Evolutionary conservation across 2,329 filamentous ascomycete species (phyloP).

Genomic region (Pseudophaeomoniella oleicola): DNA sequence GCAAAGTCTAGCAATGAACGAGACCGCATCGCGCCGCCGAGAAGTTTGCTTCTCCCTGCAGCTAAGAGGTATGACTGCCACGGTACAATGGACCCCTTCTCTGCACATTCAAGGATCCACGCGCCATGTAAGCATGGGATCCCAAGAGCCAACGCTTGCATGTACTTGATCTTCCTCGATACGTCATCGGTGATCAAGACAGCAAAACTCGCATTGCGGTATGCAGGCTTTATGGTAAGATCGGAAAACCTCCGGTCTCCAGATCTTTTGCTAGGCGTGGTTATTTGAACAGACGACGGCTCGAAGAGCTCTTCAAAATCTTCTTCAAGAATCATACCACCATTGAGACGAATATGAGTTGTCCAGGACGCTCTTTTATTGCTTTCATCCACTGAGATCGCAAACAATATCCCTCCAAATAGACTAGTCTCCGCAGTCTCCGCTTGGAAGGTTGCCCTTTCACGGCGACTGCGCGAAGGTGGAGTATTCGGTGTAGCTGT

Average conservation of each 20-base stretch:
- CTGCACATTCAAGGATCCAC: conserved; percentile 65
- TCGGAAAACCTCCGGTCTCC: conserved; percentile 10
- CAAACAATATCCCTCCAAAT: conserved; percentile 76
- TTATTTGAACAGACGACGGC: conserved; percentile 15
- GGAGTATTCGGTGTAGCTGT: conserved; percentile 34
- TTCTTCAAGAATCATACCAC: conserved; percentile 54
- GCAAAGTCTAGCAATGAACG: conserved; percentile 41
- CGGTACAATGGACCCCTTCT: conserved; percentile 45
- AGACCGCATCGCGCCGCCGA: conserved; percentile 65
- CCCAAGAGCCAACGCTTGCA: conserved; percentile 83
- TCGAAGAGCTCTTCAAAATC: conserved; percentile 77
- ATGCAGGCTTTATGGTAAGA: conserved; percentile 42
- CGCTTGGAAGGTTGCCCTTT: not conserved
- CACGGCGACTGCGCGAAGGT: conserved; percentile 18
- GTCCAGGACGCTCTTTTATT: conserved; percentile 43
- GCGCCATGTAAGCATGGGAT: conserved; percentile 71
- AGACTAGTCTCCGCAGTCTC: conserved; percentile 24
- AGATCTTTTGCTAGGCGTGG: conserved; percentile 16
- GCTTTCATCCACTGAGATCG: conserved; percentile 56
- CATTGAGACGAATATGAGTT: conserved; percentile 51
- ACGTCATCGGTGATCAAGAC: conserved; percentile 77
- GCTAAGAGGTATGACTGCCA: conserved; percentile 77
- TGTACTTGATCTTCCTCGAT: conserved; percentile 77
- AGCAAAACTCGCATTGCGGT: conserved; percentile 53
- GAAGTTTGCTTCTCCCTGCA: conserved; percentile 62